Evolutionary conservation across 352 stramenopile genomes (phyloP), one percentile per base, ranked within the genome.

Genomic region (Hyaloperonospora arabidopsidis): DNA sequence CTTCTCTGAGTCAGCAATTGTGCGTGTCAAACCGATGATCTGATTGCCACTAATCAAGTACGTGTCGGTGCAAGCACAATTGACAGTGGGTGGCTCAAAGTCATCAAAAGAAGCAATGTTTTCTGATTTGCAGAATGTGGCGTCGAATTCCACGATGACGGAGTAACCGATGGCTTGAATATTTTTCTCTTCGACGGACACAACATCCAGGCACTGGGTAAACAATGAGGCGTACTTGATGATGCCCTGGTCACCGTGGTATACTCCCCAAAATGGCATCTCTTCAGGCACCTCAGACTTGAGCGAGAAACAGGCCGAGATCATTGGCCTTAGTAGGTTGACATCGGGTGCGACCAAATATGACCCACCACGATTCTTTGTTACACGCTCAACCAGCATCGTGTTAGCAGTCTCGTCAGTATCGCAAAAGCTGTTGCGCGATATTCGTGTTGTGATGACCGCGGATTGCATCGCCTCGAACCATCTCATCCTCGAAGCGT

Each of bases 231-330:
- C 69, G 54, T 89, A 91, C 52, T 91, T 86, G 50, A 57, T 77
- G 18, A 89, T 72, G 1, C 79, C 81, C 28, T 77, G 61, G 7
- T 67, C 58, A 8, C 81, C 78, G 23, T 87, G 67, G 50, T 85
- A 91, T 2, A 72, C 85, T 22, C 81, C 80, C 78, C 78, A 91
- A 46, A 91, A 89, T 1, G 81, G 81, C 19, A 91, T 70, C 48
- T 89, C 81, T 52, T 91, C 81, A 0, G 78, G 78, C 1, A 91
- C 81, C 28, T 89, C 81, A 0, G 76, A 91, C 38, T 87, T 86
- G 4, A 91, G 54, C 19, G 81, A 83, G 57, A 91, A 91, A 28
- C 60, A 86, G 3, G 72, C 70, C 22, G 73, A 67, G 10, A 83
- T 76, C 49, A 86, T 62, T 0, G 78, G 78, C 1, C 70, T 62